These are phyloP conservation scores for Asterophora lycoperdoides DNA, from an alignment of 768 basidiomycete genomes.

Conservation along the genomic window DNA sequence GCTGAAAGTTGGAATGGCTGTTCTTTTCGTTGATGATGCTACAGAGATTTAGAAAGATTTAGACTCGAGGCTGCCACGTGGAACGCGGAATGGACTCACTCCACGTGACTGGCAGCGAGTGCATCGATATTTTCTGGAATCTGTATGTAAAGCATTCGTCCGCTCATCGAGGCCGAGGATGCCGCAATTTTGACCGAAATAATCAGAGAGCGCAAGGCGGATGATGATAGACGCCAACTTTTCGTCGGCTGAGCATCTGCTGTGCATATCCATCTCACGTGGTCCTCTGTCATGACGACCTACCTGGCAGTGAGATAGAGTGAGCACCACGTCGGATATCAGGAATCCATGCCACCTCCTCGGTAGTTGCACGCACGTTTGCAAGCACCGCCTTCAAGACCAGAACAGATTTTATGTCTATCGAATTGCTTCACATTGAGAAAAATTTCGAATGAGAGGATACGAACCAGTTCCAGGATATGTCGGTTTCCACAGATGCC, in stretches of 20 bases:
- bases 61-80: slow-evolving; percentile 1
- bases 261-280: slow-evolving; percentile 99
- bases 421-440: background rate
- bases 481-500: slow-evolving; percentile 96
- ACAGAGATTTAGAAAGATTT: slow-evolving; percentile 10
- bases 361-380: slow-evolving; percentile 97
- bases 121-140: slow-evolving; percentile 98
- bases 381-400: slow-evolving; percentile 85
- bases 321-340: slow-evolving; percentile 8
- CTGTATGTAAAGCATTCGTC: slow-evolving; percentile 91
- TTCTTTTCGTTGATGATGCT: slow-evolving; percentile 95
- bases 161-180: slow-evolving; percentile 98
- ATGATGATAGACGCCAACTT: slow-evolving; percentile 97
- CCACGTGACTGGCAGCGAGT: slow-evolving; percentile 84
- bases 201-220: slow-evolving; percentile 93
- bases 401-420: slow-evolving; percentile 93
- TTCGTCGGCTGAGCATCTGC: slow-evolving; percentile 96
- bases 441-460: background rate
- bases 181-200: slow-evolving; percentile 96
- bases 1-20: slow-evolving; percentile 87
- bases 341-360: slow-evolving; percentile 40
- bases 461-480: slow-evolving; percentile 92
- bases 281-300: slow-evolving; percentile 99
- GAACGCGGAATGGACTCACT: slow-evolving; percentile 58
- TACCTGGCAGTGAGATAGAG: slow-evolving; percentile 34